These are phyloP conservation scores for Penicillium sp. DNA, from an alignment of 2,329 filamentous ascomycete species.

Conservation along the genomic window DNA sequence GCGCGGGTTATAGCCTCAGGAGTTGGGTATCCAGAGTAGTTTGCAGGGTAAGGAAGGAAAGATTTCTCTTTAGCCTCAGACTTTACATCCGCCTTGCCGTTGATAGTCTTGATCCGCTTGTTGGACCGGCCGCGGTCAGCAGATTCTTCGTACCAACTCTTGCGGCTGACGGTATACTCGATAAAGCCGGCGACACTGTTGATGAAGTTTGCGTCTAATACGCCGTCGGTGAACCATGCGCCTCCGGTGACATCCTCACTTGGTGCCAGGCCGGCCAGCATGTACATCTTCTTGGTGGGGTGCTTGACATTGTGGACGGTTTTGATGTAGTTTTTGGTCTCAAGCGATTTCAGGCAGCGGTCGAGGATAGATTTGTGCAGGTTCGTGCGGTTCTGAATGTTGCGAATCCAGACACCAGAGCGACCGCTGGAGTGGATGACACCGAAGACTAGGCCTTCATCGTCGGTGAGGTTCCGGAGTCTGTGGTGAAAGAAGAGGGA, in stretches of 20 bases:
- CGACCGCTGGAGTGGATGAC: slow-evolving; percentile 82
- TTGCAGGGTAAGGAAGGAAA: slow-evolving; percentile 57
- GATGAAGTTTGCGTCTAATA: slow-evolving; percentile 86
- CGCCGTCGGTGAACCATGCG: slow-evolving; percentile 89
- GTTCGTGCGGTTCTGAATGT: slow-evolving; percentile 74
- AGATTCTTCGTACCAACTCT: slow-evolving; percentile 65
- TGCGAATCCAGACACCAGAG: slow-evolving; percentile 88
- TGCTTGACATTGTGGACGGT: slow-evolving; percentile 90
- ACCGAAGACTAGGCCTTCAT: slow-evolving; percentile 84
- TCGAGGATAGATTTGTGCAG: slow-evolving; percentile 82
- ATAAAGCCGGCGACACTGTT: slow-evolving; percentile 71
- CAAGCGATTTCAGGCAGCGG: slow-evolving; percentile 78
- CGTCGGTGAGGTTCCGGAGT: slow-evolving; percentile 52
- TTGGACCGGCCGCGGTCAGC: slow-evolving; percentile 37
- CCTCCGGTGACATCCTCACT: slow-evolving; percentile 90
- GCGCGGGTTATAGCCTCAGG: slow-evolving; percentile 73
- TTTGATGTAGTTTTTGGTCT: slow-evolving; percentile 78
- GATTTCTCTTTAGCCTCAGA: slow-evolving; percentile 31
- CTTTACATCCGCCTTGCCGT: slow-evolving; percentile 33
- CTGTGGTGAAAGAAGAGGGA: slow-evolving; percentile 18
- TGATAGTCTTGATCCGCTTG: slow-evolving; percentile 42
- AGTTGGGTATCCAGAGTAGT: slow-evolving; percentile 77
- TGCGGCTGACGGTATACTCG: slow-evolving; percentile 68
- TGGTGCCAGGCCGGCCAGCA: slow-evolving; percentile 79
- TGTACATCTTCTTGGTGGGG: slow-evolving; percentile 92